Percentiles rank a stretch among this genome's conserved stretches.
These are phyloP conservation scores for Mrakia frigida DNA, from an alignment of 768 basidiomycete species.

Conservation along the genomic window DNA sequence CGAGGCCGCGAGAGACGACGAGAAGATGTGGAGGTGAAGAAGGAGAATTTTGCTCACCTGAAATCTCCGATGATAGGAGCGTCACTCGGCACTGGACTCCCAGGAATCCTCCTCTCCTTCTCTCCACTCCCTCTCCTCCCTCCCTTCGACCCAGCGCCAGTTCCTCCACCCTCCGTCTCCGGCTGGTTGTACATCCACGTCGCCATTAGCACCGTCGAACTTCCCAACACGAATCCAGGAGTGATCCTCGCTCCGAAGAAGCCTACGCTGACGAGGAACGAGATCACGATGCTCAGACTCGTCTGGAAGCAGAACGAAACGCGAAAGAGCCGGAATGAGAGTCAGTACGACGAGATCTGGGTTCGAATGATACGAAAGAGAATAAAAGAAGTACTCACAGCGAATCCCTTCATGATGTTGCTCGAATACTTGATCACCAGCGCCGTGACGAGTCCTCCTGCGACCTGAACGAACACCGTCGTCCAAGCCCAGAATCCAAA, in stretches of 20 bases:
- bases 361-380: too few species aligned
- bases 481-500: constrained; percentile 91
- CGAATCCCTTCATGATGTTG: constrained; percentile 84
- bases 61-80: constrained; percentile 31
- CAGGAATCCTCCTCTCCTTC: constrained; percentile 24
- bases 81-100: constrained; percentile 26
- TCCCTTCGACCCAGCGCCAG: neutral
- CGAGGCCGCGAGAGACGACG: neutral
- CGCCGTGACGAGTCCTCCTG: constrained; percentile 88
- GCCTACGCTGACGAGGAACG: constrained; percentile 83
- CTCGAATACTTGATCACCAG: constrained; percentile 92
- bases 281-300: constrained; percentile 85
- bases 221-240: constrained; percentile 76
- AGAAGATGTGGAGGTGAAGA: neutral
- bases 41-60: constrained; percentile 3
- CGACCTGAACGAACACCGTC: constrained; percentile 77
- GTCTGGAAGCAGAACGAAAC: constrained; percentile 46
- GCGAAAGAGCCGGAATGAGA: too few species aligned
- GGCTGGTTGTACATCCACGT: constrained; percentile 69
- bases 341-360: too few species aligned
- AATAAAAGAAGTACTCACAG: constrained; percentile 39
- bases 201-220: constrained; percentile 72
- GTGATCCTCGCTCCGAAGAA: constrained; percentile 88
- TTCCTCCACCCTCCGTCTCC: neutral
- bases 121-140: neutral